Evolutionary conservation across 768 basidiomycete species (phyloP).

Genomic region (Guyanaporus albipodus): DNA sequence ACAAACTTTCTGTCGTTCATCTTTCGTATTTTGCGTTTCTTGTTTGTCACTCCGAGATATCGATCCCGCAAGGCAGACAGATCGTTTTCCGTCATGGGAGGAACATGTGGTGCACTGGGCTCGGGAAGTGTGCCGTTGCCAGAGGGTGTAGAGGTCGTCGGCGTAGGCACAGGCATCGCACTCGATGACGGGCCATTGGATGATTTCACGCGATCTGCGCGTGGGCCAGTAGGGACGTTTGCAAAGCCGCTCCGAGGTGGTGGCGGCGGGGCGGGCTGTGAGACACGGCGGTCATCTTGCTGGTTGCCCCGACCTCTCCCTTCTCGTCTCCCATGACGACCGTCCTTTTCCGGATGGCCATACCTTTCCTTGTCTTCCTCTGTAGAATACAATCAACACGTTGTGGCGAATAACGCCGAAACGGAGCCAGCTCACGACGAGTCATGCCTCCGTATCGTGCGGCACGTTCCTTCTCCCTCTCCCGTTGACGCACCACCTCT

Average conservation of each 20-base stretch:
- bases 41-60: slow-evolving; percentile 91
- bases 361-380: slow-evolving; percentile 49
- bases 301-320: slow-evolving; percentile 33
- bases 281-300: slow-evolving; percentile 36
- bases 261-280: slow-evolving; percentile 32
- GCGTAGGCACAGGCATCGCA: slow-evolving; percentile 47
- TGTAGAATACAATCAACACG: slow-evolving; percentile 23
- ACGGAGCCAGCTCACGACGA: slow-evolving; percentile 31
- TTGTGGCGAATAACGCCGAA: not conserved
- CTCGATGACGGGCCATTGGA: slow-evolving; percentile 32
- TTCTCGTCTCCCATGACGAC: slow-evolving; percentile 41
- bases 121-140: slow-evolving; percentile 31
- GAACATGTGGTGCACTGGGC: slow-evolving; percentile 40
- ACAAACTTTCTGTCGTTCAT: slow-evolving; percentile 96
- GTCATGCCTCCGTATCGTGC: slow-evolving; percentile 38
- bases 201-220: slow-evolving; percentile 61
- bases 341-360: slow-evolving; percentile 48
- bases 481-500: slow-evolving; percentile 56
- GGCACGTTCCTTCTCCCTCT: slow-evolving; percentile 36
- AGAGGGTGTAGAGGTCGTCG: slow-evolving; percentile 42
- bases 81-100: slow-evolving; percentile 79
- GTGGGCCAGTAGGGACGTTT: slow-evolving; percentile 81
- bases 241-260: slow-evolving; percentile 46
- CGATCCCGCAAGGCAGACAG: slow-evolving; percentile 82
- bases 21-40: slow-evolving; percentile 92